Conservation (phyloP, 176 grass and related monocot species). For the Musa beccarii region DNA sequence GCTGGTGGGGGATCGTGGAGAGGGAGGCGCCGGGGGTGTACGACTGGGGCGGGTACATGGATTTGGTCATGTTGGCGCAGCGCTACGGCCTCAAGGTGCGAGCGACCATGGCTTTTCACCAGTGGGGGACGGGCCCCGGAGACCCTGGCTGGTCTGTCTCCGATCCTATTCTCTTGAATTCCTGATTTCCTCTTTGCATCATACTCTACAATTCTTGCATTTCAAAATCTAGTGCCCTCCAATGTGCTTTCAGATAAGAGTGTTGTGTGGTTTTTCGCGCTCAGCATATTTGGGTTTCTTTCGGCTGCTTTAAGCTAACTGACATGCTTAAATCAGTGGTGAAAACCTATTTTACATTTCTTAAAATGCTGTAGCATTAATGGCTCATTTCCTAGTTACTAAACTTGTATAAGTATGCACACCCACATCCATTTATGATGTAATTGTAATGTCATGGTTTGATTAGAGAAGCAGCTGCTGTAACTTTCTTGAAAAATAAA, state of each 20-base stretch:
- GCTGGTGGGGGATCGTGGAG: slow-evolving; percentile 77
- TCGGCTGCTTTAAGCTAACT: neutral
- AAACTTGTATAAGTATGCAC: too few relatives aligned
- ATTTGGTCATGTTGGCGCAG: slow-evolving; percentile 43
- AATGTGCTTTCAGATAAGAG: neutral
- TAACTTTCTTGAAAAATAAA: too few relatives aligned
- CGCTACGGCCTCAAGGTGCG: slow-evolving; percentile 55
- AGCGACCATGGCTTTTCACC: slow-evolving; percentile 68
- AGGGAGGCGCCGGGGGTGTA: slow-evolving; percentile 37
- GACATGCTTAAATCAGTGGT: neutral
- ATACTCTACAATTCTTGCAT: neutral
- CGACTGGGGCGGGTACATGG: slow-evolving; percentile 60
- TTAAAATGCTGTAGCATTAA: too few relatives aligned
- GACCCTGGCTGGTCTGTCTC: slow-evolving; percentile 41
- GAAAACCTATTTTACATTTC: neutral
- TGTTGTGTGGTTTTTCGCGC: neutral
- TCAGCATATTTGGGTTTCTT: neutral
- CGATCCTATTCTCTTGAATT: neutral
- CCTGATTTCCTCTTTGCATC: neutral
- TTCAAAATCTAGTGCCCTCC: neutral
- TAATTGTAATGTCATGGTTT: too few relatives aligned
- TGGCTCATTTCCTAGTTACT: too few relatives aligned
- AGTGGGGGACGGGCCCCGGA: slow-evolving; percentile 37
- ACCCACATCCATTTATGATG: too few relatives aligned
- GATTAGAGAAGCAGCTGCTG: too few relatives aligned